Evolutionary conservation across 75 land plant genomes (phyloP), one percentile per base, ranked within the genome.

Genomic region (Pseudotsuga menziesii): DNA sequence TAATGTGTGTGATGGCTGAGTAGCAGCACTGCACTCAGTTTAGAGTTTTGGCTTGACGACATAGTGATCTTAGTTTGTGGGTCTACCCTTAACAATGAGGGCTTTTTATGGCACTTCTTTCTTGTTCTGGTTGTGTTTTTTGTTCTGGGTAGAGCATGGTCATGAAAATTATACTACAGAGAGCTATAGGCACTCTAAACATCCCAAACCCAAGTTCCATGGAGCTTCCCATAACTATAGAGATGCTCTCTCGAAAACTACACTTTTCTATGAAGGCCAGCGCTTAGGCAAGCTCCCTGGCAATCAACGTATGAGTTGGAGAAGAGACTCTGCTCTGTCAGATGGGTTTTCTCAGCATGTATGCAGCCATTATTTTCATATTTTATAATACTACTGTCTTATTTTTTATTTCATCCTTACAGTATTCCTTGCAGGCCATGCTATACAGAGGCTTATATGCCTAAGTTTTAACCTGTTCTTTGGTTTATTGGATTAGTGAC

Each of bases 261-360:
- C 81, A 15, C 75, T 82, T 26, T 84, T 66, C 84, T 84, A 76
- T 58, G 85, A 84, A 61, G 85, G 78, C 9, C 85, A 84, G 29
- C 35, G 79, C 39, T 84, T 84, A 15, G 85, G 85, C n/a, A 29
- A 14, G 32, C 79, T 84, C 20, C 85, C 85, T 14, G 2, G 54
- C 23, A 29, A 16, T 20, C 85, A 84, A 72, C 79, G 85, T n/a
- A 72, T 81, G 55, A 27, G 61, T 13, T 84, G 85, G 85, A 61
- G 85, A 8, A 52, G 75, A 11, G 76, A 84, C 56, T 82, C 85
- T 12, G 85, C 84, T 57, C 64, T 84, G 3, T n/a, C 41, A 20
- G 85, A 83, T 66, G 85, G 85, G 15, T 6, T 17, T 3, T 52
- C 23, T 7, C 41, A 66, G n/a, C 72, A 71, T 15, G 85, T 83